These are phyloP conservation scores for Aspergillus neoniger DNA, from an alignment of 2,329 filamentous ascomycete species.

Conservation along the genomic window DNA sequence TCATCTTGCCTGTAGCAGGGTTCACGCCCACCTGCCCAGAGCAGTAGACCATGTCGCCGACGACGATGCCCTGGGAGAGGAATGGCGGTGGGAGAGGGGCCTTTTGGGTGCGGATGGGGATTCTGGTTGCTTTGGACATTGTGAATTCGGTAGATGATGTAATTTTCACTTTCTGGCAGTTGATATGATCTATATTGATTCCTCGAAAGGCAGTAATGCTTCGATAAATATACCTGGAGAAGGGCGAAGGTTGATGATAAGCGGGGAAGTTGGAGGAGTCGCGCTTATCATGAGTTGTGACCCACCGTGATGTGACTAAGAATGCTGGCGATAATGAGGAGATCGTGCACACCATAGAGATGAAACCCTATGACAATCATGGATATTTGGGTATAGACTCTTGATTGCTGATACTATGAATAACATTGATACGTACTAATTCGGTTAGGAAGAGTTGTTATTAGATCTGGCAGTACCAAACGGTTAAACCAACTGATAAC, in stretches of 20 bases:
- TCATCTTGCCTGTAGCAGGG: conserved; percentile 53
- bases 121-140: conserved; percentile 19
- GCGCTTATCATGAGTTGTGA: neutral
- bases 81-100: conserved; percentile 54
- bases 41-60: conserved; percentile 67
- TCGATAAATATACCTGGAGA: neutral
- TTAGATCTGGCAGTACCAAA: too few species aligned
- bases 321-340: neutral
- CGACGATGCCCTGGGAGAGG: conserved; percentile 60
- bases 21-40: conserved; percentile 63
- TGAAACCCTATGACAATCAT: too few species aligned
- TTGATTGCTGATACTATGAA: too few species aligned
- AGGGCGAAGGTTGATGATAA: neutral
- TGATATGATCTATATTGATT: neutral
- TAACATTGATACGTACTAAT: too few species aligned
- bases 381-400: too few species aligned
- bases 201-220: neutral
- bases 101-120: conserved; percentile 43
- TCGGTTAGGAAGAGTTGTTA: too few species aligned
- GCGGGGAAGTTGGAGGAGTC: neutral
- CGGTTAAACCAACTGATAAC: too few species aligned
- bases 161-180: neutral
- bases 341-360: neutral
- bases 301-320: neutral
- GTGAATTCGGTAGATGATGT: neutral